Conservation (phyloP, 2,329 filamentous ascomycete genomes). For the Aspergillaceae sp. region DNA sequence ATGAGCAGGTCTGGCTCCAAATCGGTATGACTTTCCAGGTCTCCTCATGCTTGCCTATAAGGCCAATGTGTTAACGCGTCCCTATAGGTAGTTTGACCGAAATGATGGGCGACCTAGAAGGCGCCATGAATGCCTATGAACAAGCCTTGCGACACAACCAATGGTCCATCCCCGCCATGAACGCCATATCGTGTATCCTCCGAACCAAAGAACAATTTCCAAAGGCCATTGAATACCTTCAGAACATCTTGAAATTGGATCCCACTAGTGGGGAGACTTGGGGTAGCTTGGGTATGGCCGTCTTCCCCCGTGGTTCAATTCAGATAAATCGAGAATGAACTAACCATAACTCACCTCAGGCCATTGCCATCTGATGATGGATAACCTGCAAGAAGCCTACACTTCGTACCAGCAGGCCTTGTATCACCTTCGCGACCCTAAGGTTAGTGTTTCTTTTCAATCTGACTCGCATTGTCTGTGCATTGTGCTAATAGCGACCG, state of each 20-base stretch:
- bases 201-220: slow-evolving; percentile 88
- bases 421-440: slow-evolving; percentile 85
- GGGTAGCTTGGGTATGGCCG: slow-evolving; percentile 73
- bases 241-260: slow-evolving; percentile 85
- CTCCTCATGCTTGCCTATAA: background rate
- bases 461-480: slow-evolving; percentile 1
- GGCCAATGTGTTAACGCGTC: too few species aligned
- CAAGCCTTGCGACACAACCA: slow-evolving; percentile 79
- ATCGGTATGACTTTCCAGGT: slow-evolving; percentile 60
- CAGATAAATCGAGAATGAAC: slow-evolving; percentile 4
- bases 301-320: background rate
- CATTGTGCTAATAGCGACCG: slow-evolving; percentile 5
- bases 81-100: slow-evolving; percentile 70
- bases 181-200: slow-evolving; percentile 83
- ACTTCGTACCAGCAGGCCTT: slow-evolving; percentile 92
- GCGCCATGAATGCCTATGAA: slow-evolving; percentile 84
- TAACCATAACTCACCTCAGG: slow-evolving; percentile 42
- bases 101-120: slow-evolving; percentile 77
- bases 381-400: slow-evolving; percentile 93
- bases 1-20: slow-evolving; percentile 85
- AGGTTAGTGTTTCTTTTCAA: slow-evolving; percentile 49
- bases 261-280: slow-evolving; percentile 86
- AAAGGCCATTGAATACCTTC: slow-evolving; percentile 86
- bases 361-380: slow-evolving; percentile 99
- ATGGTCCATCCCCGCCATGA: slow-evolving; percentile 85